Evolutionary conservation across 306 rosid species (phyloP).

Genomic region (Argentina anserina): DNA sequence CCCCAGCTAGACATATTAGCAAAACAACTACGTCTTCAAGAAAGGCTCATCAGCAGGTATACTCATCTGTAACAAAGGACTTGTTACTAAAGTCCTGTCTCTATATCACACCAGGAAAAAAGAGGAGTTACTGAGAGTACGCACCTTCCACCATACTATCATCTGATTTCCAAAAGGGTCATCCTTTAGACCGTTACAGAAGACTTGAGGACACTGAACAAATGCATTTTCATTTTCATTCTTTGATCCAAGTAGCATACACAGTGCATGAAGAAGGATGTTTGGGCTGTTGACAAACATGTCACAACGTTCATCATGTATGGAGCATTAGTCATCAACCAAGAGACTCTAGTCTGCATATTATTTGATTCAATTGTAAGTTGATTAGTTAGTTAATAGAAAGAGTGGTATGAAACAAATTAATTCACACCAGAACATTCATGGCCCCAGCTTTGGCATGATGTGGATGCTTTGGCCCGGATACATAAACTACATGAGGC

Average conservation of each 20-base stretch:
- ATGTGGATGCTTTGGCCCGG: slow-evolving; percentile 45
- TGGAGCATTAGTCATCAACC: slow-evolving; percentile 70
- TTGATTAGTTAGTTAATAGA: background rate
- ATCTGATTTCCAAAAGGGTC: slow-evolving; percentile 70
- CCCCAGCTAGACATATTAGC: background rate
- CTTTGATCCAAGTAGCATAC: slow-evolving; percentile 45
- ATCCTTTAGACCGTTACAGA: slow-evolving; percentile 51
- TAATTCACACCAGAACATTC: slow-evolving; percentile 56
- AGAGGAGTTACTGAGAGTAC: background rate
- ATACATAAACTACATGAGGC: slow-evolving; percentile 53
- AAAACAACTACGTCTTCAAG: background rate
- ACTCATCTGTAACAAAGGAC: background rate
- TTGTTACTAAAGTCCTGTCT: background rate
- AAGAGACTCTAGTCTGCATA: slow-evolving; percentile 63
- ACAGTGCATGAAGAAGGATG: slow-evolving; percentile 46
- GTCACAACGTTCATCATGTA: slow-evolving; percentile 66
- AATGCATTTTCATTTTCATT: slow-evolving; percentile 50
- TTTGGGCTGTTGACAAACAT: slow-evolving; percentile 61
- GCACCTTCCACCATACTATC: slow-evolving; percentile 17
- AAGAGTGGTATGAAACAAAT: background rate
- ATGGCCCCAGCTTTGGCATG: slow-evolving; percentile 74
- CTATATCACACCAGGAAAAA: background rate
- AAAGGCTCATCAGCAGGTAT: background rate
- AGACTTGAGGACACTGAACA: slow-evolving; percentile 47
- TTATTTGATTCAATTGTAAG: background rate